Base-by-base conservation (phyloP, 305 asterid genomes). In the Euphrasia arctica region DNA sequence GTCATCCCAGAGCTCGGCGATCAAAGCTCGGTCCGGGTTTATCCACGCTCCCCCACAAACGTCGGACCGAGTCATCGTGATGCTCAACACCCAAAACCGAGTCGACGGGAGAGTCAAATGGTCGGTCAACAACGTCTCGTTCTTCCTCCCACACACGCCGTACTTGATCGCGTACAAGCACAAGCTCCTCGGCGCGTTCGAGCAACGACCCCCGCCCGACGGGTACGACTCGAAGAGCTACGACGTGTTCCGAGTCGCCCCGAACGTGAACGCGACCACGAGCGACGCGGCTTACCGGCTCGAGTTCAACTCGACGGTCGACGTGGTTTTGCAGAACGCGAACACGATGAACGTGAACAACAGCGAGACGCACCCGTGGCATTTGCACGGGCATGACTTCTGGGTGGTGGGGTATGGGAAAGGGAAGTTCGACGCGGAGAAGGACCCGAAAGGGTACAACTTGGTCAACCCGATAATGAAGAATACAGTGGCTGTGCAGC, bases 321-420 rank as follows among this genome's bases (percentile, higher is more conserved):
- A 92, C 34, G 36, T 92, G 5, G 64, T 92, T 3, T 29, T 92
- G 66, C 98, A 92, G 54, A 92, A 92, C 10, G 95, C 98, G 0
- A 92, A 89, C 56, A 83, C 90, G 0, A 85, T 81, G 93, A 75
- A 11, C 55, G 5, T 0, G 0, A 80, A 83, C 5, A 87, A 81
- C 12, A 92, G 98, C 8, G 97, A 92, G 85, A 80, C 96, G 2
- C 98, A 92, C 78, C 97, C 98, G 1, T 92, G 98, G 98, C 97
- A 92, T 75, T 82, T 92, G 3, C 98, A 92, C 32, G 98, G 98
- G 1, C 98, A 89, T n/a, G 97, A 92, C 49, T 92, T 92, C 28
- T 92, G 98, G 98, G 96, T 92, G 0, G 0, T 92, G 66, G 98
- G 95, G 0, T 77, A 92, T 25, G 97, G 96, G 0, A 6, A 34